These are phyloP conservation scores for Penicillium malachiteum DNA, from an alignment of 495 filamentous ascomycete genomes.

Conservation along the genomic window DNA sequence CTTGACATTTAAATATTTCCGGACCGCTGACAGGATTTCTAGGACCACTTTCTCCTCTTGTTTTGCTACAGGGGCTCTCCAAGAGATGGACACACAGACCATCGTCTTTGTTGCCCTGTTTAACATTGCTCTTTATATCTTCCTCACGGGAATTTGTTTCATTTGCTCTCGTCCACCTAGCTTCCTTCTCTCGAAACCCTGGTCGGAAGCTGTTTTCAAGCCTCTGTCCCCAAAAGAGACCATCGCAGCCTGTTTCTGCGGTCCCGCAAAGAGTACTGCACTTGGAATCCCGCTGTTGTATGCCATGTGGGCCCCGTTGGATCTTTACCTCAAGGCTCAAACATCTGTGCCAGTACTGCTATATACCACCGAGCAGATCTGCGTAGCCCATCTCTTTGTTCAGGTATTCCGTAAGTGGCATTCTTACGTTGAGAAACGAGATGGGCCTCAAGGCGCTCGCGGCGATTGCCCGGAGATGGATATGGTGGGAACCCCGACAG, in stretches of 20 bases:
- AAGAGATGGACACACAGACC: slow-evolving; percentile 42
- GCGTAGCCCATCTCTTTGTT: slow-evolving; percentile 54
- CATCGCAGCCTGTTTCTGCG: slow-evolving; percentile 57
- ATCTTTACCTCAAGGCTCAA: slow-evolving; percentile 49
- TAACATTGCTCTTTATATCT: slow-evolving; percentile 53
- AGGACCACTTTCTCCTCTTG: slow-evolving; percentile 56
- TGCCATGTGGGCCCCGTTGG: slow-evolving; percentile 53
- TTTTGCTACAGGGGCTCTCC: slow-evolving; percentile 53
- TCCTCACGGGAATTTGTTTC: slow-evolving; percentile 51
- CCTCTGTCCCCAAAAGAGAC: slow-evolving; percentile 47
- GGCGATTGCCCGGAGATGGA: slow-evolving; percentile 6
- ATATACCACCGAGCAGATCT: slow-evolving; percentile 58
- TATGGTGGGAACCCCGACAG: slow-evolving; percentile 8
- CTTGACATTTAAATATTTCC: too few species aligned
- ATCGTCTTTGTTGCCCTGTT: slow-evolving; percentile 52
- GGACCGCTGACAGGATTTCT: background rate
- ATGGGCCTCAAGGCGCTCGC: slow-evolving; percentile 8
- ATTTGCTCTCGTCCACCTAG: slow-evolving; percentile 43
- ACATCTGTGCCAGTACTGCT: slow-evolving; percentile 54
- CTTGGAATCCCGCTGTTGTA: slow-evolving; percentile 53
- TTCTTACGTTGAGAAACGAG: slow-evolving; percentile 30
- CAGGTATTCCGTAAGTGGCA: slow-evolving; percentile 52
- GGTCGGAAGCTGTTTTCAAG: slow-evolving; percentile 30
- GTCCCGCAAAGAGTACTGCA: slow-evolving; percentile 56
- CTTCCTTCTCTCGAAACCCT: slow-evolving; percentile 16